These are phyloP conservation scores for Candida orba DNA, from an alignment of 805 yeast species.

Conservation along the genomic window DNA sequence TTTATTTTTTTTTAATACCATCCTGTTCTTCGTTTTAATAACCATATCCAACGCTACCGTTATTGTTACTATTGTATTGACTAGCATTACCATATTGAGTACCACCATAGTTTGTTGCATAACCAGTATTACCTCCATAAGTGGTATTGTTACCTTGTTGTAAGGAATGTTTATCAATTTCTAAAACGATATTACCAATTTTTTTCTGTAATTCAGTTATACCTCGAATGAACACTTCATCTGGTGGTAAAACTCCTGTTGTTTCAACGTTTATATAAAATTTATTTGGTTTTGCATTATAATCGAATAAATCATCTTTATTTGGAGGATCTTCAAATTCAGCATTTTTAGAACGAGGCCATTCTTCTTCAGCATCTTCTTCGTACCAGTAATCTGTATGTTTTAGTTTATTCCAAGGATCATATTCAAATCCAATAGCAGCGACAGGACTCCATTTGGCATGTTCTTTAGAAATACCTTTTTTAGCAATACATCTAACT, in stretches of 20 bases:
- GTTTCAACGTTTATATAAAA: constrained; percentile 91
- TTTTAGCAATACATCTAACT: constrained; percentile 89
- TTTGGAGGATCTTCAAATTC: constrained; percentile 96
- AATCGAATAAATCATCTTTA: constrained; percentile 82
- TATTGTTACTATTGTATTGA: background rate
- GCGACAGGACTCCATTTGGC: constrained; percentile 98
- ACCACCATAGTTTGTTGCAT: constrained; percentile 11
- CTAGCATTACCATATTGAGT: constrained; percentile 12
- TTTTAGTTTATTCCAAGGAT: constrained; percentile 96
- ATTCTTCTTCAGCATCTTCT: constrained; percentile 77
- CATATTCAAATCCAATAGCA: constrained; percentile 94
- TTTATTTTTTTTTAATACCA: background rate
- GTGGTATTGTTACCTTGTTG: constrained; percentile 21
- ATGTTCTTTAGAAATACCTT: constrained; percentile 95
- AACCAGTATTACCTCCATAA: constrained; percentile 2
- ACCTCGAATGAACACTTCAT: constrained; percentile 82
- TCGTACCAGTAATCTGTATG: constrained; percentile 98
- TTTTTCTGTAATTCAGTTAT: constrained; percentile 82
- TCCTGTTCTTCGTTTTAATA: background rate
- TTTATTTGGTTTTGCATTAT: constrained; percentile 68
- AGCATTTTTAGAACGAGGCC: constrained; percentile 87
- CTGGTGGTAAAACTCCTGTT: constrained; percentile 81
- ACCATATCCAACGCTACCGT: constrained; percentile 1
- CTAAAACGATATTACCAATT: constrained; percentile 78
- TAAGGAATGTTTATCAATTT: constrained; percentile 42